phyloP scores from a whole-genome alignment of 2,329 filamentous ascomycete genomes.

The Aspergillus luchuensis region DNA sequence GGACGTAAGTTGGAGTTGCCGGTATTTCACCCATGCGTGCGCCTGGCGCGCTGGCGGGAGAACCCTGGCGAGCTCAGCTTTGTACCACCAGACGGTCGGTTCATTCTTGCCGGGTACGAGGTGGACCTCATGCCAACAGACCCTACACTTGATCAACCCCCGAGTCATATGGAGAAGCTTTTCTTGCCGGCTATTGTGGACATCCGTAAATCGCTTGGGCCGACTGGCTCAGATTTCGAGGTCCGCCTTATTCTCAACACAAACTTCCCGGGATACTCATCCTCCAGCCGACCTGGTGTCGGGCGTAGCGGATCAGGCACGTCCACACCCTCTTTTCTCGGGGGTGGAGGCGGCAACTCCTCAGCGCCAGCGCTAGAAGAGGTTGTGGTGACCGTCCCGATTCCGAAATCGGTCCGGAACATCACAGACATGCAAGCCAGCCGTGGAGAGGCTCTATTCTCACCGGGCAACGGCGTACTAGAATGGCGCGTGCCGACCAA shows the following conservation, averaged over 20 bases:
- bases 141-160: conserved; percentile 57
- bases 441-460: conserved; percentile 81
- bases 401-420: conserved; percentile 78
- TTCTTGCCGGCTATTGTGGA: conserved; percentile 82
- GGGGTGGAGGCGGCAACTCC: conserved; percentile 56
- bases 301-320: conserved; percentile 48
- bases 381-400: conserved; percentile 73
- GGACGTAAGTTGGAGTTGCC: conserved; percentile 77
- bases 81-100: conserved; percentile 89
- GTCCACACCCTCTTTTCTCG: conserved; percentile 52
- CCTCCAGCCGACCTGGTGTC: conserved; percentile 43
- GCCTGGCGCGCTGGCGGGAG: conserved; percentile 86
- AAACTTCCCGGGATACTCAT: conserved; percentile 58
- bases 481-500: conserved; percentile 84
- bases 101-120: conserved; percentile 91
- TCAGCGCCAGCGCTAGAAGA: conserved; percentile 70
- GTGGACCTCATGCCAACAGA: conserved; percentile 81
- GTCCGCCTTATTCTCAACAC: conserved; percentile 73
- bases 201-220: conserved; percentile 76
- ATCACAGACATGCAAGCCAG: conserved; percentile 78
- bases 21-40: conserved; percentile 94
- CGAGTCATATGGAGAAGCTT: conserved; percentile 62
- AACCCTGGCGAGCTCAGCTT: conserved; percentile 91
- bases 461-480: conserved; percentile 68
- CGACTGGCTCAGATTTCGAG: conserved; percentile 80